Evolutionary conservation across 2,329 filamentous ascomycete genomes (phyloP).

Genomic region (Colletotrichum melonis): DNA sequence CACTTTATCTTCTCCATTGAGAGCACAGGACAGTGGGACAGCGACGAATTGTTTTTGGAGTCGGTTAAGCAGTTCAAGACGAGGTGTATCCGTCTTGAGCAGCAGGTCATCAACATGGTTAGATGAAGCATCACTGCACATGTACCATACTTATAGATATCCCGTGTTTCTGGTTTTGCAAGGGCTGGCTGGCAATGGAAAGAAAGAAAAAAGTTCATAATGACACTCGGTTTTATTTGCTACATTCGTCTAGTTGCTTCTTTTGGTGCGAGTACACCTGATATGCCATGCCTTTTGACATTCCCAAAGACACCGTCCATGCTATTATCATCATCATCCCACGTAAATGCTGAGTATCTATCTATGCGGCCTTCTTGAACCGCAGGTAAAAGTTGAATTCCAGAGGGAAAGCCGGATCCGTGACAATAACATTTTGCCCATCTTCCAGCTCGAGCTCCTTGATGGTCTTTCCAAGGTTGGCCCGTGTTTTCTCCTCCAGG

Average conservation of each 20-base stretch:
- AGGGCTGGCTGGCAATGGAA: constrained; percentile 32
- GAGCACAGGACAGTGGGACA: constrained; percentile 94
- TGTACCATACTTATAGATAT: constrained; percentile 37
- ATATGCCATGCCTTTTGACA: neutral
- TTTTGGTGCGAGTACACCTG: neutral
- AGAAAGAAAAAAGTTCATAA: constrained; percentile 33
- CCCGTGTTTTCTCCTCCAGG: constrained; percentile 85
- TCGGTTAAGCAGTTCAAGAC: constrained; percentile 85
- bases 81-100: constrained; percentile 82
- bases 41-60: constrained; percentile 93
- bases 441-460: constrained; percentile 77
- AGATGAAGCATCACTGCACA: constrained; percentile 48
- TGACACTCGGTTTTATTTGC: constrained; percentile 4
- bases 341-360: neutral
- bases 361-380: constrained; percentile 50
- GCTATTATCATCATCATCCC: constrained; percentile 23
- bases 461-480: constrained; percentile 84
- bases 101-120: constrained; percentile 75
- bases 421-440: constrained; percentile 91
- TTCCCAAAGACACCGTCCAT: constrained; percentile 6
- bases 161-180: constrained; percentile 31
- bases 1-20: constrained; percentile 98
- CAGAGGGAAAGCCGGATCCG: constrained; percentile 87
- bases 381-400: constrained; percentile 69
- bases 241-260: neutral